A percentile compares a stretch with the other conserved stretches of the same genome.
These are phyloP conservation scores for Lipomyces mesembrius DNA, from an alignment of 805 yeast species.

Conservation along the genomic window DNA sequence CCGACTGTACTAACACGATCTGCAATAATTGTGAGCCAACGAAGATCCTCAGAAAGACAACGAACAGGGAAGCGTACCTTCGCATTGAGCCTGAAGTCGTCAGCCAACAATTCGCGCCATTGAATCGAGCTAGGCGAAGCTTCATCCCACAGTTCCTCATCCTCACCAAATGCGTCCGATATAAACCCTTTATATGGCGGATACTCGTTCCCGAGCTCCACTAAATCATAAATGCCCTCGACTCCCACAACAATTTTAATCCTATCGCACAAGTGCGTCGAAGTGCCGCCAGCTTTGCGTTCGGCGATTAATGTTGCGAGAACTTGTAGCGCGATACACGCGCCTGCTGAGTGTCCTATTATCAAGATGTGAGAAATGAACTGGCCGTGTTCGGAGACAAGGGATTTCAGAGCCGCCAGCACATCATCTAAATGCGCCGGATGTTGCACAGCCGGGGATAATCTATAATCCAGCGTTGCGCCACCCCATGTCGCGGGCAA, in stretches of 20 bases:
- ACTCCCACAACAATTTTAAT: conserved; percentile 46
- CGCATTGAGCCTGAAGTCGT: neutral
- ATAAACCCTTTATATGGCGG: conserved; percentile 61
- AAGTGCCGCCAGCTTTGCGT: neutral
- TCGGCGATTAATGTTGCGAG: conserved; percentile 20
- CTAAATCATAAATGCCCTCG: conserved; percentile 69
- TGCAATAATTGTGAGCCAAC: neutral
- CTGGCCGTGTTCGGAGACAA: conserved; percentile 32
- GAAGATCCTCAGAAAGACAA: neutral
- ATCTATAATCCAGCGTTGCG: conserved; percentile 37
- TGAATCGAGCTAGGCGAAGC: conserved; percentile 27
- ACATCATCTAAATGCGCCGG: conserved; percentile 65
- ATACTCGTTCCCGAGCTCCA: conserved; percentile 59
- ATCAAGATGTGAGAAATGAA: conserved; percentile 40
- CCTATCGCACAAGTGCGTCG: neutral
- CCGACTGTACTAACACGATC: conserved; percentile 59
- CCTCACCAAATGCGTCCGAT: conserved; percentile 57
- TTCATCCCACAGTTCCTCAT: conserved; percentile 33
- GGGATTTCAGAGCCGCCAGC: conserved; percentile 47
- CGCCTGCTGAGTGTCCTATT: conserved; percentile 79
- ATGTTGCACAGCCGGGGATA: conserved; percentile 51
- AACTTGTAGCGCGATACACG: conserved; percentile 61
- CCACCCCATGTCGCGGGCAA: conserved; percentile 31
- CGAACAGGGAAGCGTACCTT: conserved; percentile 3
- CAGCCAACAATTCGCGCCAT: conserved; percentile 8